Evolutionary conservation across 202 grass and related monocot species (phyloP), one percentile per base, ranked within the genome.

Genomic region (Dendrocalamus latiflorus): DNA sequence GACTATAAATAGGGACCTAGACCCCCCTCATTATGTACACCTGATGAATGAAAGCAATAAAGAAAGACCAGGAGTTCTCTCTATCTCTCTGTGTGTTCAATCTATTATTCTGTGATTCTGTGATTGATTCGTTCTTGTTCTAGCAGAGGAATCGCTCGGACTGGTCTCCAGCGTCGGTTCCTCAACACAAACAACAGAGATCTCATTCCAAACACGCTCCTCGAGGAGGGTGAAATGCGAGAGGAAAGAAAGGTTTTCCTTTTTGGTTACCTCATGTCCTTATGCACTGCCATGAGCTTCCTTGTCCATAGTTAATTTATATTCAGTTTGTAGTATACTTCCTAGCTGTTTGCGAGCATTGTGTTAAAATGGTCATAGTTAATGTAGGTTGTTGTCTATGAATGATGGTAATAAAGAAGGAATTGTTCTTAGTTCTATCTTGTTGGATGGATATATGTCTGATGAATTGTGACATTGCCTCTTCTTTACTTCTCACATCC

Each of bases 231-330:
- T 11, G 1, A 79, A 43, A 20, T 78, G 56, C 16, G 60, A 43
- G 49, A 68, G 67, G 78, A 68, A 73, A 90, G 17, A 53, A 34
- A 9, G 14, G 12, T 10, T 75, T 80, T 36, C 22, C 22, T 0
- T 48, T 62, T 13, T 41, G 22, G 30, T 6, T 4, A 26, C 14
- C 48, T 65, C 10, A 1, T 38, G 26, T 83, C 15, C 12, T 4
- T 73, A 66, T 78, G 41, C 5, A 55, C 57, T 17, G 16, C 21
- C 4, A 72, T 0, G 6, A 36, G 28, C 34, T 72, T 79, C 48
- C 9, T 39, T 78, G 83, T 83, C 25, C 36, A 83, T 83, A 83
- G 68, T 55, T 74, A 69, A 54, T 69, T 78, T 90, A 8, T 82
- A 74, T 70, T 60, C 4, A 45, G 25, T 62, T 69, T 79, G 74